Conservation (phyloP, 805 yeast species). For the Pichia eremophila region DNA sequence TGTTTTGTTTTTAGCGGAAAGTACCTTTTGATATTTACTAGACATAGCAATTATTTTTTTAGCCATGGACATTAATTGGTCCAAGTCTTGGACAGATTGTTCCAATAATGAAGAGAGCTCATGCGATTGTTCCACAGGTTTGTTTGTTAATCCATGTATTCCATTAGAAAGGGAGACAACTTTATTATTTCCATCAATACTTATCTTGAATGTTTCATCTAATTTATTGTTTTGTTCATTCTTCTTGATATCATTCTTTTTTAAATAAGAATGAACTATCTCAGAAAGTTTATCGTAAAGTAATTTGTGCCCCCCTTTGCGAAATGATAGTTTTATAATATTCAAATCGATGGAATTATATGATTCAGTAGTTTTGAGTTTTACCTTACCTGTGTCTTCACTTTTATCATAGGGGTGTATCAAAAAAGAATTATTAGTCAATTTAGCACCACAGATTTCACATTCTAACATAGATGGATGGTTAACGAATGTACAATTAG, state of each 20-base stretch:
- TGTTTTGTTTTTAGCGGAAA: constrained; percentile 10
- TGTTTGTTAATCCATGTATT: constrained; percentile 57
- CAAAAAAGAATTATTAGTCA: background rate
- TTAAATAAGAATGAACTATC: background rate
- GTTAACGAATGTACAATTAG: constrained; percentile 56
- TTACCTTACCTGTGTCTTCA: background rate
- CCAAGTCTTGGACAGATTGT: constrained; percentile 66
- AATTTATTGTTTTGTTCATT: background rate
- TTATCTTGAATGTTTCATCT: background rate
- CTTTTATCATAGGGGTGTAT: background rate
- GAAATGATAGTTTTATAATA: constrained; percentile 61
- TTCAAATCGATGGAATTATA: constrained; percentile 16
- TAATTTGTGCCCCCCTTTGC: constrained; percentile 54
- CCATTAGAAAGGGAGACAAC: constrained; percentile 31
- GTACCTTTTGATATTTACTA: constrained; percentile 28
- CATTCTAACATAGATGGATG: constrained; percentile 72
- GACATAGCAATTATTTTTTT: constrained; percentile 58
- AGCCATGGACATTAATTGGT: constrained; percentile 69
- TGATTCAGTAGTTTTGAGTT: constrained; percentile 1
- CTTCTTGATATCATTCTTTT: background rate
- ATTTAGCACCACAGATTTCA: constrained; percentile 69
- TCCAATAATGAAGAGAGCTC: constrained; percentile 54
- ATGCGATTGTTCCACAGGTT: constrained; percentile 43
- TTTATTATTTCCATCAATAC: background rate
- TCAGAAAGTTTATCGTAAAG: constrained; percentile 26